Base-by-base conservation (phyloP, 1,284 basidiomycete species). In the Cryptococcus sp. region DNA sequence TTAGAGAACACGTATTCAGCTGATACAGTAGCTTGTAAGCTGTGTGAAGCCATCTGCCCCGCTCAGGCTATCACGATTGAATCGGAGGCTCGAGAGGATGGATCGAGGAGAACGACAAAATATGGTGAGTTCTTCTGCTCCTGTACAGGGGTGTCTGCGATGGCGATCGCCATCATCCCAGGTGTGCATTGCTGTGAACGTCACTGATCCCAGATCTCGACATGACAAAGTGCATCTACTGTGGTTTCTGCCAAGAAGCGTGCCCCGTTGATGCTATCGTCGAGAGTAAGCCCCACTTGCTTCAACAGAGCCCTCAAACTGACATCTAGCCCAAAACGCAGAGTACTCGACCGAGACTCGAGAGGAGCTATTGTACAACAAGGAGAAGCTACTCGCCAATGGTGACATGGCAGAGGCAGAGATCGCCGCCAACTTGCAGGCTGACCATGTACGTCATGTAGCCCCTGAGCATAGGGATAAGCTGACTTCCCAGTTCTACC, bases 51-150 rank as follows among this genome's bases (percentile, higher is more conserved):
- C 43, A 98, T 99, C 67, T 99, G 94, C 77, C 94, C 96, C 41
- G 96, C 96, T 23, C 96, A 98, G 76, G 96, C 96, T 18, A 99
- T 99, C 74, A 98, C 96, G 24, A 99, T 99, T 69, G 96, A 99
- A 79, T 92, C 89, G 59, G 96, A 99, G 78, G 85, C 93, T 49
- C 86, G 96, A 62, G 80, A 86, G 74, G 96, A 99, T 72, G 96
- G 96, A 50, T 94, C 92, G 52, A 84, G 96, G 70, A 83, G 91
- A 77, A 99, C 96, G 52, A 98, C 96, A 37, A 89, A 91, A 82
- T 98, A 99, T 73, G 92, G 91, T 70, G 54, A 54, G 72, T 70
- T 34, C 46, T 4, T n/a, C n/a, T 16, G 16, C 24, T 9, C n/a
- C 13, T 11, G 40, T 11, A 10, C 10, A 10, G 10, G 11, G 19